Percentiles rank a stretch among this genome's conserved stretches.
Evolutionary conservation across 1,284 basidiomycete genomes (phyloP).

Genomic region (Gomphus bonarii): DNA sequence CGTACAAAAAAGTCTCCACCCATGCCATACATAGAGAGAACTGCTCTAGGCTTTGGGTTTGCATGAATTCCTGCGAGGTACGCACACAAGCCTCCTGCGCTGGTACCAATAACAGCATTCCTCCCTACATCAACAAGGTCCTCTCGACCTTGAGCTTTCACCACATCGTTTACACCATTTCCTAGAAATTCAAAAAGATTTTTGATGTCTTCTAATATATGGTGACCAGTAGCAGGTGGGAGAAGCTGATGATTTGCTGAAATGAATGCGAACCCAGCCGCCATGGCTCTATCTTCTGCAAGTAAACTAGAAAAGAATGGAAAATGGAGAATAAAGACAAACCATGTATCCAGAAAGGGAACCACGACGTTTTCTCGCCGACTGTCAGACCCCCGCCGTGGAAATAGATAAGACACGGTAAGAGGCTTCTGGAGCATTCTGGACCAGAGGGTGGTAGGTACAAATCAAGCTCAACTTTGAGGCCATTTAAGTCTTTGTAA

Average conservation of each 20-base stretch:
- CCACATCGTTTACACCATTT: constrained; percentile 18
- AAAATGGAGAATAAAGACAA: neutral
- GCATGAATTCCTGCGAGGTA: constrained; percentile 48
- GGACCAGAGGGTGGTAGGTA: constrained; percentile 1
- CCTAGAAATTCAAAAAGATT: constrained; percentile 42
- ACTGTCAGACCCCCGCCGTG: constrained; percentile 54
- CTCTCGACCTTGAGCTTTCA: neutral
- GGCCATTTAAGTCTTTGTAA: neutral
- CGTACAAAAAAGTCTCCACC: constrained; percentile 51
- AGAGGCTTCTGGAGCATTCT: neutral
- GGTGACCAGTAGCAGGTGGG: constrained; percentile 44
- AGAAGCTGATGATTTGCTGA: constrained; percentile 52
- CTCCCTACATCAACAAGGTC: constrained; percentile 29
- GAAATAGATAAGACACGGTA: constrained; percentile 46
- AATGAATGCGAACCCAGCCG: constrained; percentile 42
- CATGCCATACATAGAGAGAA: constrained; percentile 52
- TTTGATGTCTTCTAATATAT: constrained; percentile 43
- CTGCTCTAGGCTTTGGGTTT: constrained; percentile 38
- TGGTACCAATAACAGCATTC: constrained; percentile 46
- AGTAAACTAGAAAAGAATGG: neutral
- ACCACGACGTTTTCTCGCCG: constrained; percentile 47
- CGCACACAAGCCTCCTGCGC: constrained; percentile 53
- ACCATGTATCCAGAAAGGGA: constrained; percentile 50
- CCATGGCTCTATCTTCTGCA: constrained; percentile 32
- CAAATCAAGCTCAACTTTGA: constrained; percentile 2